Evolutionary conservation across 768 basidiomycete species (phyloP), one percentile per base, ranked within the genome.

Genomic region (Rhodotorula diobovata): DNA sequence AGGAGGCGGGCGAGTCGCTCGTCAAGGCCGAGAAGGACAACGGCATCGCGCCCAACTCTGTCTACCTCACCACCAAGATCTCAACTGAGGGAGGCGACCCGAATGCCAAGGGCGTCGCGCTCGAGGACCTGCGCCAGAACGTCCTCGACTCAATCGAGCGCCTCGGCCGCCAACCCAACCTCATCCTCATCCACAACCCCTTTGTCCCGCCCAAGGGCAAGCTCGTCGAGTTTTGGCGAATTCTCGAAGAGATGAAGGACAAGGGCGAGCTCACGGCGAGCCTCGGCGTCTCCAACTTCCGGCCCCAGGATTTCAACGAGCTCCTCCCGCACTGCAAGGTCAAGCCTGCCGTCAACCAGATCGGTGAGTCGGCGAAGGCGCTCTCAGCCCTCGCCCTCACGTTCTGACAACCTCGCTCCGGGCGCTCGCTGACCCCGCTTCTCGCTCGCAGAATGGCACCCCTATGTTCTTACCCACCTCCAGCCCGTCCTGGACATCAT

Each of bases 111-210:
- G 70, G 70, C 21, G 51, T 71, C 61, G 56, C 41, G 4, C 57
- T 70, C 43, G 78, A 73, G 35, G 74, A 76, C 53, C 61, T 80
- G 46, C 66, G 70, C 25, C 60, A 41, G 16, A 72, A 72, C 15
- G 77, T 80, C n/a, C 51, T 67, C 18, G 73, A 73, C 35, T 75
- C 76, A 2, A 45, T 79, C 60, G 54, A 67, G 35, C 72, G 67
- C 18, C 76, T 80, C 57, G 73, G 75, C 25, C 66, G 64, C 37
- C 70, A 74, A 37, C 79, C 79, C 51, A 72, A 79, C 65, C 56
- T 81, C 23, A 65, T 78, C 37, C 76, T 81, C 32, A 73, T 81
- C 25, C 80, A 81, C 76, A 78, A 78, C 70, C 79, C 79, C 23
- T 76, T 71, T 61, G 78, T 79, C 1, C 62, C 74, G 34, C 65